Percentiles rank a stretch among this genome's conserved stretches.
Conservation (phyloP, 495 filamentous ascomycete species). For the Talaromyces borbonicus region DNA sequence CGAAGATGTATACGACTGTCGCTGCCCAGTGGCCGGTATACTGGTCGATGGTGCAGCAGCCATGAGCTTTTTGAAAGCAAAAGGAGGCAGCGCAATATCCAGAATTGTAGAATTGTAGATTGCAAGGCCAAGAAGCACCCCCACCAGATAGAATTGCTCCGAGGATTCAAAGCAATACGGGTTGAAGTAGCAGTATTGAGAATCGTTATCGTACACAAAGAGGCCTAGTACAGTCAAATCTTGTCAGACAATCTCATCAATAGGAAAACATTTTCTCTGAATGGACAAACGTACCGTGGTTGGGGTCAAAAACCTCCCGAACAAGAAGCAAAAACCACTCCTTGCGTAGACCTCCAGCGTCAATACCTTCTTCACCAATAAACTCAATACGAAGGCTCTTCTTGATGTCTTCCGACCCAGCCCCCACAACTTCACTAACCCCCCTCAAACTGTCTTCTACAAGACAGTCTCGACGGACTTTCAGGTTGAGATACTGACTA, state of each 20-base stretch:
- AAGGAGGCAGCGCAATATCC: constrained; percentile 85
- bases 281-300: constrained; percentile 57
- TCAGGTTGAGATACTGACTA: constrained; percentile 71
- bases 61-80: constrained; percentile 81
- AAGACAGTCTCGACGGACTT: constrained; percentile 75
- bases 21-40: constrained; percentile 41
- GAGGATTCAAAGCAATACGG: constrained; percentile 84
- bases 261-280: background rate
- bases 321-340: constrained; percentile 94
- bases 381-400: constrained; percentile 87
- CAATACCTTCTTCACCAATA: constrained; percentile 79
- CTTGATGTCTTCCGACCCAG: constrained; percentile 80
- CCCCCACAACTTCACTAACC: constrained; percentile 80
- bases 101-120: constrained; percentile 97
- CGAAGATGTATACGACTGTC: constrained; percentile 57
- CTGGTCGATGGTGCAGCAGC: constrained; percentile 53
- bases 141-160: constrained; percentile 88
- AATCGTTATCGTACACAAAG: constrained; percentile 93
- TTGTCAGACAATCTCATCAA: background rate
- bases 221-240: constrained; percentile 65
- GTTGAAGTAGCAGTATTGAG: constrained; percentile 91
- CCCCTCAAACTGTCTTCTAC: constrained; percentile 83
- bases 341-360: constrained; percentile 85
- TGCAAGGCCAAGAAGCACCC: constrained; percentile 77
- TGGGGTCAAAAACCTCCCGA: constrained; percentile 84